Percentiles rank a stretch among this genome's conserved stretches.
Conservation (phyloP, 768 basidiomycete species). For the Hygrophorus pudorinus region DNA sequence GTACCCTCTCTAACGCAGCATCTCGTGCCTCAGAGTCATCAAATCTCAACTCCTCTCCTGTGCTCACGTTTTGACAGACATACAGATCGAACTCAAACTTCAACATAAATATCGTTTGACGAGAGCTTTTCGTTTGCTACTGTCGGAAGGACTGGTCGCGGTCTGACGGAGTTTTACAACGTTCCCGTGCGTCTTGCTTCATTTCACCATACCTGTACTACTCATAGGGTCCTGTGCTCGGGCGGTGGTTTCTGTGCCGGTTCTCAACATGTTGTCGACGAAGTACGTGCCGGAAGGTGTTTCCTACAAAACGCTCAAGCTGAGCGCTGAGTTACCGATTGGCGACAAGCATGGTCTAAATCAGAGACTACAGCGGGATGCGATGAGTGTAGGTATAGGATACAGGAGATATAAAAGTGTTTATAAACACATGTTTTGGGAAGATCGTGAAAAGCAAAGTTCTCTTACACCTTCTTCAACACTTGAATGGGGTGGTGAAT, state of each 20-base stretch:
- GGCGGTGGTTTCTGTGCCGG: slow-evolving; percentile 96
- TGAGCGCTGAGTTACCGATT: too few relatives aligned
- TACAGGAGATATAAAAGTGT: slow-evolving; percentile 3
- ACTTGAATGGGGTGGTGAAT: slow-evolving; percentile 39
- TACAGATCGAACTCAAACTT: slow-evolving; percentile 86
- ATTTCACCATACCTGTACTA: neutral
- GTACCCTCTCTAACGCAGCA: slow-evolving; percentile 37
- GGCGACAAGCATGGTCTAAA: too few relatives aligned
- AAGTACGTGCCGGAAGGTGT: too few relatives aligned
- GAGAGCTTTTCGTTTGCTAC: slow-evolving; percentile 91
- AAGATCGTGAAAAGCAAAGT: slow-evolving; percentile 8
- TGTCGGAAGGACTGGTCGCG: slow-evolving; percentile 88
- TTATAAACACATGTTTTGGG: slow-evolving; percentile 5
- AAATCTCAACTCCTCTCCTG: slow-evolving; percentile 27
- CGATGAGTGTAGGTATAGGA: neutral
- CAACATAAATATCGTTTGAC: slow-evolving; percentile 97
- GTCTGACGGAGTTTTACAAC: slow-evolving; percentile 90
- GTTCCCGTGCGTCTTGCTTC: slow-evolving; percentile 55
- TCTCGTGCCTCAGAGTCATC: slow-evolving; percentile 37
- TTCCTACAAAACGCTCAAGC: too few relatives aligned
- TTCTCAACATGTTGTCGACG: slow-evolving; percentile 20
- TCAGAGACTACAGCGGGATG: too few relatives aligned
- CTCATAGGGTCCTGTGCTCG: slow-evolving; percentile 85
- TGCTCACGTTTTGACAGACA: neutral
- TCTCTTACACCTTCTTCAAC: slow-evolving; percentile 31